Evolutionary conservation across 208 protist species (phyloP).

Genomic region (Eutreptiella sp.): DNA sequence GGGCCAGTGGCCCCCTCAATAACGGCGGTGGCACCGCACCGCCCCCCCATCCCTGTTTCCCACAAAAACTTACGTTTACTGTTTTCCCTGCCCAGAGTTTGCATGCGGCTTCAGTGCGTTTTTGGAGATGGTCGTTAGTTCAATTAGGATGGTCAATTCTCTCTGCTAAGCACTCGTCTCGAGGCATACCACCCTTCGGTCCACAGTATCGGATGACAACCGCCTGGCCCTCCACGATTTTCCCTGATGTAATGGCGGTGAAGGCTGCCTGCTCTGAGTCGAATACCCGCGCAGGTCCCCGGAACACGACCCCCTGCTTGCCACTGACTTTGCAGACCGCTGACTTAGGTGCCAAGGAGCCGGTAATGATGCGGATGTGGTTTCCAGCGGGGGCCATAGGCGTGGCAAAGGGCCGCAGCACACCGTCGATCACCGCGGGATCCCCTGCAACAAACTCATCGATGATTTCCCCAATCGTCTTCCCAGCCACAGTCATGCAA

Average conservation of each 20-base stretch:
- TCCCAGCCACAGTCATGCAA: slow-evolving; percentile 45
- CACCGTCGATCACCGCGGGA: not conserved
- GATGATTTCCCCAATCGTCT: slow-evolving; percentile 43
- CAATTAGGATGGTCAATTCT: too few species aligned
- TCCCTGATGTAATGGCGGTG: not conserved
- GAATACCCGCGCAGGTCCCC: slow-evolving; percentile 15
- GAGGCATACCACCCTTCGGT: too few species aligned
- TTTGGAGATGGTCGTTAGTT: too few species aligned
- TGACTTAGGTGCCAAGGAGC: slow-evolving; percentile 6
- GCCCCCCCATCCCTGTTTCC: too few species aligned
- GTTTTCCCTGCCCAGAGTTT: too few species aligned
- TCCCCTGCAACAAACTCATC: not conserved
- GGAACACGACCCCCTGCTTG: not conserved
- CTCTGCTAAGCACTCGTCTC: too few species aligned
- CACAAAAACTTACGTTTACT: too few species aligned
- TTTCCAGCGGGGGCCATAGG: slow-evolving; percentile 15
- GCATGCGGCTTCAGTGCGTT: too few species aligned
- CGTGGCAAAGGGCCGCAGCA: slow-evolving; percentile 1
- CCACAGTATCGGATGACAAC: slow-evolving; percentile 37
- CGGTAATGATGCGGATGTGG: slow-evolving; percentile 18
- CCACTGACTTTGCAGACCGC: slow-evolving; percentile 27
- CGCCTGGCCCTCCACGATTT: slow-evolving; percentile 15
- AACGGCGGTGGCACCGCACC: too few species aligned
- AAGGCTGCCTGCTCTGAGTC: slow-evolving; percentile 22
- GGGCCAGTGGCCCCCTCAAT: too few species aligned